Conservation (phyloP, 305 asterid genomes). For the Andrographis paniculata region DNA sequence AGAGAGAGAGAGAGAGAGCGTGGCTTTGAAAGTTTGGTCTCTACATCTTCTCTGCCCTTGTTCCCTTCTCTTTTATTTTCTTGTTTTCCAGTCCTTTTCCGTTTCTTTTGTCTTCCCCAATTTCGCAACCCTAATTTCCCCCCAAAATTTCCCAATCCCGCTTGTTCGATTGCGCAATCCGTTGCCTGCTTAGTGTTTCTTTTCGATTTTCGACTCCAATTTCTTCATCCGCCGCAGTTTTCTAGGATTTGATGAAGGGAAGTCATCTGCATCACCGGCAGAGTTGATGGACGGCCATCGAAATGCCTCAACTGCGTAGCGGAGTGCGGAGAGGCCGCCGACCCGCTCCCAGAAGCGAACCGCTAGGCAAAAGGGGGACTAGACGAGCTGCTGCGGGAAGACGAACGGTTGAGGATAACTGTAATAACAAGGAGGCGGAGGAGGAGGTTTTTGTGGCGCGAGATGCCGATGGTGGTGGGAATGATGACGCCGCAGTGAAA, state of each 20-base stretch:
- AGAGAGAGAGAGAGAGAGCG: too few species aligned
- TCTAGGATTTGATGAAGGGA: conserved; percentile 17
- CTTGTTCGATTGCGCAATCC: neutral
- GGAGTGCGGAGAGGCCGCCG: conserved; percentile 66
- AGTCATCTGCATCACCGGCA: conserved; percentile 13
- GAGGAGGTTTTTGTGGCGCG: conserved; percentile 21
- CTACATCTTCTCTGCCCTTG: too few species aligned
- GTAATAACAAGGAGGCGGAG: conserved; percentile 17
- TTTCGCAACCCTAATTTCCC: conserved; percentile 24
- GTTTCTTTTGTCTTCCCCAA: conserved; percentile 29
- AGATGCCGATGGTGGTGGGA: conserved; percentile 19
- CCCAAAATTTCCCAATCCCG: neutral
- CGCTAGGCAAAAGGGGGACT: conserved; percentile 14
- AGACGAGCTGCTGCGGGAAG: conserved; percentile 21
- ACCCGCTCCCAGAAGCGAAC: conserved; percentile 23
- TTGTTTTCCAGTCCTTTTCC: conserved; percentile 1
- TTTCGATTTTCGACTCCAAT: neutral
- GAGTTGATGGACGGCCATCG: conserved; percentile 30
- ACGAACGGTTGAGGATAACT: conserved; percentile 20
- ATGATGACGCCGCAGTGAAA: conserved; percentile 21
- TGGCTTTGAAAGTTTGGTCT: too few species aligned
- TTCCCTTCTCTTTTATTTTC: too few species aligned
- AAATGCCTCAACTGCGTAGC: conserved; percentile 83
- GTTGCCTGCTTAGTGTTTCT: neutral
- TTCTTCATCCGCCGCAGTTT: conserved; percentile 8